These are phyloP conservation scores for Ilex aquifolium DNA, from an alignment of 257 asterid species.

Conservation along the genomic window DNA sequence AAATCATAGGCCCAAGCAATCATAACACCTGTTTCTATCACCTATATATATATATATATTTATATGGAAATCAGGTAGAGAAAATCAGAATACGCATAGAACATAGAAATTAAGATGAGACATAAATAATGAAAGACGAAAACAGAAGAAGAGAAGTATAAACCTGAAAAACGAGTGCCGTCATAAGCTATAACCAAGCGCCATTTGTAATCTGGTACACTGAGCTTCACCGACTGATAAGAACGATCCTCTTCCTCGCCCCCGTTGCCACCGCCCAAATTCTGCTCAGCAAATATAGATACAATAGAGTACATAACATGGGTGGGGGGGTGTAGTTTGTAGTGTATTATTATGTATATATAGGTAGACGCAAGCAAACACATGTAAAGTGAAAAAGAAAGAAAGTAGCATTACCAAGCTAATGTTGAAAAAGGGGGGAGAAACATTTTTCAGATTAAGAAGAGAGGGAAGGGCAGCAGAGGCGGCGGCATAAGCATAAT, in stretches of 20 bases:
- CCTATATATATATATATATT: too few relatives aligned
- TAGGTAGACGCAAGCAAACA: not conserved
- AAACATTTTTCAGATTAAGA: not conserved
- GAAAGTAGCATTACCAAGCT: not conserved
- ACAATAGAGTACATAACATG: too few relatives aligned
- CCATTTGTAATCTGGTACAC: slow-evolving; percentile 54
- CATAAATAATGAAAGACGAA: not conserved
- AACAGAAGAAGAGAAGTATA: not conserved
- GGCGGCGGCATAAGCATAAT: too few relatives aligned
- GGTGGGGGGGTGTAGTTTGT: too few relatives aligned
- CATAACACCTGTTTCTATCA: too few relatives aligned
- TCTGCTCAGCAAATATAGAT: slow-evolving; percentile 24
- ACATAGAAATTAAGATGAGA: too few relatives aligned
- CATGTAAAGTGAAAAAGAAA: not conserved
- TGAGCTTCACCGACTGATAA: slow-evolving; percentile 5
- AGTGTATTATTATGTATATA: too few relatives aligned
- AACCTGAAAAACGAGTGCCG: slow-evolving; percentile 89
- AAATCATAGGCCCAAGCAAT: too few relatives aligned
- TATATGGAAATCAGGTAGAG: too few relatives aligned
- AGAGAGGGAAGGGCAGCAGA: slow-evolving; percentile 11
- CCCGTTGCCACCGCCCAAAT: slow-evolving; percentile 22
- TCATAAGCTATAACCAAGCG: slow-evolving; percentile 79
- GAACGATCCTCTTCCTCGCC: slow-evolving; percentile 21
- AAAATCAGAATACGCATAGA: too few relatives aligned
- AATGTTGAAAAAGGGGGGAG: slow-evolving; percentile 1